Evolutionary conservation across 768 basidiomycete genomes (phyloP).

Genomic region (Galerina sulciceps): DNA sequence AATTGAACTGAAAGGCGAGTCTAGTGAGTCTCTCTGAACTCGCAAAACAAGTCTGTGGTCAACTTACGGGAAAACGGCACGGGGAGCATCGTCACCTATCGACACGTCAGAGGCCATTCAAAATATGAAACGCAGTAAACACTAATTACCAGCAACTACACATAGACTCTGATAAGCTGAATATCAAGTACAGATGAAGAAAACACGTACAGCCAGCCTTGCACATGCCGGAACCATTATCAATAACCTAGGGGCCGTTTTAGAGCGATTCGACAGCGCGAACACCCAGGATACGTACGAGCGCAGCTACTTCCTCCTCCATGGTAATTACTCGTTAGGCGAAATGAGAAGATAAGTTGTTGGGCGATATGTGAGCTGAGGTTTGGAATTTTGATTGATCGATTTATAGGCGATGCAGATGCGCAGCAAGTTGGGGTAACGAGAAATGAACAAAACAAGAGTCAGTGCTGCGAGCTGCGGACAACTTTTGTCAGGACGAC

Average conservation of each 20-base stretch:
- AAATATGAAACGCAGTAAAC: constrained; percentile 9
- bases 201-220: constrained; percentile 92
- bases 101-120: constrained; percentile 24
- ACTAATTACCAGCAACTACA: constrained; percentile 64
- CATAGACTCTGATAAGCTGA: constrained; percentile 25
- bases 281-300: constrained; percentile 46
- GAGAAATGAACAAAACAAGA: constrained; percentile 5
- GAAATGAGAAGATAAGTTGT: constrained; percentile 21
- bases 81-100: constrained; percentile 85
- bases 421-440: constrained; percentile 14
- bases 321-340: constrained; percentile 43
- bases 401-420: constrained; percentile 27
- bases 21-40: neutral
- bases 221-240: constrained; percentile 99
- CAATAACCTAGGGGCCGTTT: constrained; percentile 65
- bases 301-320: constrained; percentile 54
- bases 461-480: constrained; percentile 15
- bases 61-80: constrained; percentile 94
- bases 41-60: neutral
- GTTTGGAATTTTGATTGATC: constrained; percentile 2
- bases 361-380: constrained; percentile 16
- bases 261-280: neutral
- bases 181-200: constrained; percentile 9
- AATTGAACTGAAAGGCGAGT: constrained; percentile 68
- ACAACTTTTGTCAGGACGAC: constrained; percentile 10